These are phyloP conservation scores for Tetrapyrgos nigripes DNA, from an alignment of 1,284 basidiomycete species.

Conservation along the genomic window DNA sequence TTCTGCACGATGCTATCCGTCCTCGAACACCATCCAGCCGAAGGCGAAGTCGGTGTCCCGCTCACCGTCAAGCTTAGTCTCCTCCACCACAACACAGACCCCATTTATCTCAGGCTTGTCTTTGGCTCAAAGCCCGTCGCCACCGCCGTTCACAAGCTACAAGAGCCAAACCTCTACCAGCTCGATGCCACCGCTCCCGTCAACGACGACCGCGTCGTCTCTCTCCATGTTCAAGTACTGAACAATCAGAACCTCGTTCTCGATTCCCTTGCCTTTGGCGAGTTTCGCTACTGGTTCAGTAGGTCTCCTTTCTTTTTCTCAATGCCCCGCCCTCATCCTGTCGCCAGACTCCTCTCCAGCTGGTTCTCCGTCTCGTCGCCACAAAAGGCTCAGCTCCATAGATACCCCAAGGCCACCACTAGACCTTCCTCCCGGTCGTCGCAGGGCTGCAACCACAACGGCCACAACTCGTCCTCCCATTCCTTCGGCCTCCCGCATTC, in stretches of 20 bases:
- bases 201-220: conserved; percentile 45
- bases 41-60: conserved; percentile 62
- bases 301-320: conserved; percentile 17
- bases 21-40: conserved; percentile 61
- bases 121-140: conserved; percentile 64
- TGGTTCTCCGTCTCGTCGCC: neutral
- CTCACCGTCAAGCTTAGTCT: conserved; percentile 69
- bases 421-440: conserved; percentile 30
- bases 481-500: conserved; percentile 36
- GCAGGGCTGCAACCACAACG: conserved; percentile 34
- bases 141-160: conserved; percentile 61
- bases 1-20: conserved; percentile 55
- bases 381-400: conserved; percentile 9
- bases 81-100: conserved; percentile 49
- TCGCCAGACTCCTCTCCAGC: conserved; percentile 8
- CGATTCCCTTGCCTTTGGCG: conserved; percentile 71
- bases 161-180: conserved; percentile 56
- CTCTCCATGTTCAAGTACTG: conserved; percentile 69
- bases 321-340: conserved; percentile 6
- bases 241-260: conserved; percentile 57
- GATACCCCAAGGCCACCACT: conserved; percentile 29
- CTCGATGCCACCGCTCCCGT: conserved; percentile 62
- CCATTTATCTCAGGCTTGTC: conserved; percentile 70
- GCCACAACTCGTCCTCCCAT: conserved; percentile 5
- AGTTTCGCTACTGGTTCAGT: conserved; percentile 67